A percentile compares a stretch with the other conserved stretches of the same genome.
Evolutionary conservation across 805 yeast species (phyloP).

Genomic region (Kuraishia capsulata): DNA sequence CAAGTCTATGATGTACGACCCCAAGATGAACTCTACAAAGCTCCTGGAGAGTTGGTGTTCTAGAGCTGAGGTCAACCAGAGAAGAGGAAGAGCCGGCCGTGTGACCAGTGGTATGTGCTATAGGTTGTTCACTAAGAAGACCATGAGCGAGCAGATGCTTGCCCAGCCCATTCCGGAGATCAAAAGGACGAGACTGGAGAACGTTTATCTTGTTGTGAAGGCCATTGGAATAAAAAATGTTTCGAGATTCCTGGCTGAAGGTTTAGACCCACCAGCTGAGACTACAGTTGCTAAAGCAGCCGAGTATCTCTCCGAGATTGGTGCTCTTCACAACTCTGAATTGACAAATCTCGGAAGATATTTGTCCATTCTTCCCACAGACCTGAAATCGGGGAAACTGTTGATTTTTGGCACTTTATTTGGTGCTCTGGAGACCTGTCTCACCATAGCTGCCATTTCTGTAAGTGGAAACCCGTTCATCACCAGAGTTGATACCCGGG

Average conservation of each 20-base stretch:
- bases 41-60: slow-evolving; percentile 83
- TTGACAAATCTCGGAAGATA: slow-evolving; percentile 76
- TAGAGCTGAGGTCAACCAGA: slow-evolving; percentile 78
- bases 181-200: slow-evolving; percentile 73
- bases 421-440: slow-evolving; percentile 68
- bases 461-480: slow-evolving; percentile 71
- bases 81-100: slow-evolving; percentile 99
- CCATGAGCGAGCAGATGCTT: slow-evolving; percentile 47
- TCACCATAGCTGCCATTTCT: slow-evolving; percentile 73
- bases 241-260: slow-evolving; percentile 55
- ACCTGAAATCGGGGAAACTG: slow-evolving; percentile 76
- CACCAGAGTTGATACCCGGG: slow-evolving; percentile 53
- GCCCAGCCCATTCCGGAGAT: slow-evolving; percentile 85
- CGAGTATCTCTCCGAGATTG: slow-evolving; percentile 52
- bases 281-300: slow-evolving; percentile 42
- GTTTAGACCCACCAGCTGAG: slow-evolving; percentile 73
- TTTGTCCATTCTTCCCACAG: slow-evolving; percentile 77
- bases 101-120: slow-evolving; percentile 75
- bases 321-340: slow-evolving; percentile 46
- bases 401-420: slow-evolving; percentile 73
- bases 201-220: slow-evolving; percentile 73
- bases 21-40: slow-evolving; percentile 57
- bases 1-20: slow-evolving; percentile 66
- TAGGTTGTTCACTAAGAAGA: slow-evolving; percentile 61
- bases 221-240: slow-evolving; percentile 82